Evolutionary conservation across 768 basidiomycete species (phyloP).

Genomic region (Rhizopogon rudus): DNA sequence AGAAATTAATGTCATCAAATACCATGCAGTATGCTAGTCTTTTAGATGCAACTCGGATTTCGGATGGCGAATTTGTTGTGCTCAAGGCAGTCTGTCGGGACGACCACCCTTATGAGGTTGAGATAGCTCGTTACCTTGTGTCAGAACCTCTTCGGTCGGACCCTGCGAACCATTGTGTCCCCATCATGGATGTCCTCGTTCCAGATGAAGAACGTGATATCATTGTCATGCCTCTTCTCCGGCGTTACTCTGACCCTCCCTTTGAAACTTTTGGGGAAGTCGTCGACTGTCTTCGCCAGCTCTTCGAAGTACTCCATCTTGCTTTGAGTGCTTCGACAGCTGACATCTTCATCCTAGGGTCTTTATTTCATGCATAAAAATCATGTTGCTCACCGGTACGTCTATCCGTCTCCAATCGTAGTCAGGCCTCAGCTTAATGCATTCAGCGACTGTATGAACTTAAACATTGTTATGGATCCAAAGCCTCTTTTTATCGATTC

Average conservation of each 20-base stretch:
- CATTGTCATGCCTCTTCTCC: conserved; percentile 22
- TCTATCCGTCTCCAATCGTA: not conserved
- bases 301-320: conserved; percentile 11
- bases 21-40: not conserved
- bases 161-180: conserved; percentile 8
- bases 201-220: conserved; percentile 1
- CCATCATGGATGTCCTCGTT: conserved; percentile 2
- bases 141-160: not conserved
- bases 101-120: conserved; percentile 4
- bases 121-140: conserved; percentile 1
- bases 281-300: conserved; percentile 17
- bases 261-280: conserved; percentile 22
- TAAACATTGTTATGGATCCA: conserved; percentile 14
- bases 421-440: not conserved
- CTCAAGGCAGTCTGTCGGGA: not conserved
- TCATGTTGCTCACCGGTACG: conserved; percentile 31
- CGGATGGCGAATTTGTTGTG: conserved; percentile 5
- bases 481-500: conserved; percentile 2
- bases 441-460: conserved; percentile 1
- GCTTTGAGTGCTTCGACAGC: not conserved
- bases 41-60: conserved; percentile 7
- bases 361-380: conserved; percentile 33
- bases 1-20: not conserved
- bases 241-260: conserved; percentile 11
- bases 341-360: conserved; percentile 15